Evolutionary conservation across 164 flowering plant genomes (phyloP).

Genomic region (Cinnamomum micranthum): DNA sequence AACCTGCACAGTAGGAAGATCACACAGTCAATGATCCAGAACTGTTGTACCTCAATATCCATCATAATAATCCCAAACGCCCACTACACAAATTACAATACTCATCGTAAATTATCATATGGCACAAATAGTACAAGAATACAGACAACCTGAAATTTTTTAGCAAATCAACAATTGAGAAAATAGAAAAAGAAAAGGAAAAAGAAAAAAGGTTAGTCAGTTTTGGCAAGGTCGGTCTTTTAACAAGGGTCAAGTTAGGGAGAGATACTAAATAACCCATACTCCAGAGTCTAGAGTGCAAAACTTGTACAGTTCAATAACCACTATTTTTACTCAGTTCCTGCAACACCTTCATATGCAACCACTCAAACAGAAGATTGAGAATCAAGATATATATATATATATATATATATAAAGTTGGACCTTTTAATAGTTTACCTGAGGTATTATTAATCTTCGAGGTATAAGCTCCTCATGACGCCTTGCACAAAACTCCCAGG

Average conservation of each 20-base stretch:
- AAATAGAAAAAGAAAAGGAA: background rate
- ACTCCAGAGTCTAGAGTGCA: background rate
- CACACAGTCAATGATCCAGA: background rate
- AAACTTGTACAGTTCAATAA: no score
- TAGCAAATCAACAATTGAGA: background rate
- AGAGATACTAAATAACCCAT: background rate
- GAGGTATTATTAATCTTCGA: constrained; percentile 77
- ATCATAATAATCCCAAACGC: constrained; percentile 1
- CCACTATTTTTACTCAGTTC: background rate
- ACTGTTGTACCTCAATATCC: background rate
- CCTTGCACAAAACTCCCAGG: constrained; percentile 99
- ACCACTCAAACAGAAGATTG: background rate
- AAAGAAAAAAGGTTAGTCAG: background rate
- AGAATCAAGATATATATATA: no score
- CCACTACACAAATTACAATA: background rate
- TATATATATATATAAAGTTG: background rate
- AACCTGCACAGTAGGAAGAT: constrained; percentile 48
- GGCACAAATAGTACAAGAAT: background rate
- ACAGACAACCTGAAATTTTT: background rate
- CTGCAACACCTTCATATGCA: background rate
- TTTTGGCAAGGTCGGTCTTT: background rate
- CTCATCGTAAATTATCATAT: background rate
- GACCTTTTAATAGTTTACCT: constrained; percentile 40
- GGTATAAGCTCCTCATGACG: constrained; percentile 99
- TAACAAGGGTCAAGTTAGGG: background rate